Evolutionary conservation across 352 stramenopile genomes (phyloP).

Genomic region (Pythium dissimile): DNA sequence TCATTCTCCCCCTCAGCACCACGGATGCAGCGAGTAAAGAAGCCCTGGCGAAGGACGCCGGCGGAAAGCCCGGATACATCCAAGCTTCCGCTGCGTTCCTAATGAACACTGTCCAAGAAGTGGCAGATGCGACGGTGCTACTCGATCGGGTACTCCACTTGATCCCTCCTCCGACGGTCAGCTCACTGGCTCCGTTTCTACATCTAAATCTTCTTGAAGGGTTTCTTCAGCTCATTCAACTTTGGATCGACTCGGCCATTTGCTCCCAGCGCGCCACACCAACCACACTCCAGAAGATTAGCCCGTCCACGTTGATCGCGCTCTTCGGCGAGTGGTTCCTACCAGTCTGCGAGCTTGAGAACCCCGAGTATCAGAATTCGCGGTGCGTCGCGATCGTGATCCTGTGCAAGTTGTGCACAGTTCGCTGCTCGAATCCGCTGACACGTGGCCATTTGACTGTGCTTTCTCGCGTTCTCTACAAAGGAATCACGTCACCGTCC

Average conservation of each 20-base stretch:
- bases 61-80: conserved; percentile 59
- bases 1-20: conserved; percentile 43
- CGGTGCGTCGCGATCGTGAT: conserved; percentile 76
- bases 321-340: conserved; percentile 87
- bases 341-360: conserved; percentile 73
- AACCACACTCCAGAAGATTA: conserved; percentile 65
- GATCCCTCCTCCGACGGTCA: conserved; percentile 65
- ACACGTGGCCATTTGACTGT: conserved; percentile 64
- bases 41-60: conserved; percentile 26
- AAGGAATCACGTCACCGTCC: conserved; percentile 67
- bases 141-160: conserved; percentile 80
- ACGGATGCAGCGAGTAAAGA: conserved; percentile 17
- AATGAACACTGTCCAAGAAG: conserved; percentile 50
- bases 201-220: conserved; percentile 74
- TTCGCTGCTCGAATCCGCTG: conserved; percentile 56
- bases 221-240: conserved; percentile 65
- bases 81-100: conserved; percentile 72
- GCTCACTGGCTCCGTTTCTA: conserved; percentile 54
- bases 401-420: conserved; percentile 73
- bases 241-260: conserved; percentile 83
- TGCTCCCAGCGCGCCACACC: conserved; percentile 47
- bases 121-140: conserved; percentile 65
- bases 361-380: conserved; percentile 68
- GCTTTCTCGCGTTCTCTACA: conserved; percentile 66
- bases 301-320: conserved; percentile 77